phyloP scores from a whole-genome alignment of 495 filamentous ascomycete species.

The Penicillium bovifimosum region DNA sequence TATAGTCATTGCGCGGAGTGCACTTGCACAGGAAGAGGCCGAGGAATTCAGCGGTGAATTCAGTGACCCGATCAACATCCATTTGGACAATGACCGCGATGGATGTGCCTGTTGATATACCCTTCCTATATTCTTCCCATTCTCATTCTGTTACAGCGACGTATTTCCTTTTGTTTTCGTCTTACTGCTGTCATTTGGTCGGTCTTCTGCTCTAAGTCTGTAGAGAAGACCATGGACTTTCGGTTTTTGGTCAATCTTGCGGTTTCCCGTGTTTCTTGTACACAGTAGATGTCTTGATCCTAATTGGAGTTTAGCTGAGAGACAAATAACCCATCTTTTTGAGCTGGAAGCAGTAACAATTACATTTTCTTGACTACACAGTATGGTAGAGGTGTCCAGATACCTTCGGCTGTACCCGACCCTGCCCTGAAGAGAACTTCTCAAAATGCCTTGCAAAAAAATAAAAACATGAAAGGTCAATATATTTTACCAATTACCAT shows the following conservation, averaged over 20 bases:
- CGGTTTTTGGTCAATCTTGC: conserved; percentile 6
- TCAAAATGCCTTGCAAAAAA: not conserved
- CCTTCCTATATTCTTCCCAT: conserved; percentile 20
- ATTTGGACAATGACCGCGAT: conserved; percentile 83
- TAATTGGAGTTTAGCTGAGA: not conserved
- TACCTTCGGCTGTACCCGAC: too few relatives aligned
- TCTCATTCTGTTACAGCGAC: conserved; percentile 27
- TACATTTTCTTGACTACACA: too few relatives aligned
- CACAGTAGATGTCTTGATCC: conserved; percentile 22
- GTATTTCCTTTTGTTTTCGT: conserved; percentile 12
- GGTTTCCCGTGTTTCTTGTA: conserved; percentile 4
- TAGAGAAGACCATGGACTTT: conserved; percentile 17
- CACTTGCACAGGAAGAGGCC: conserved; percentile 91
- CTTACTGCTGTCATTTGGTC: conserved; percentile 10
- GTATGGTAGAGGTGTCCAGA: too few relatives aligned
- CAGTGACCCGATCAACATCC: conserved; percentile 94
- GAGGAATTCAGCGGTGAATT: conserved; percentile 91
- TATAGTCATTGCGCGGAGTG: conserved; percentile 92
- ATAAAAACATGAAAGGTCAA: not conserved
- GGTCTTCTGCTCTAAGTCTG: conserved; percentile 10
- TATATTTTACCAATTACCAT: too few relatives aligned
- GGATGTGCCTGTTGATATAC: conserved; percentile 79
- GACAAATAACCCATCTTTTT: not conserved
- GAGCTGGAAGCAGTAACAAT: not conserved
- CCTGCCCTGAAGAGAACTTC: not conserved